Evolutionary conservation across 1,284 basidiomycete genomes (phyloP).

Genomic region (Tilletia caries): DNA sequence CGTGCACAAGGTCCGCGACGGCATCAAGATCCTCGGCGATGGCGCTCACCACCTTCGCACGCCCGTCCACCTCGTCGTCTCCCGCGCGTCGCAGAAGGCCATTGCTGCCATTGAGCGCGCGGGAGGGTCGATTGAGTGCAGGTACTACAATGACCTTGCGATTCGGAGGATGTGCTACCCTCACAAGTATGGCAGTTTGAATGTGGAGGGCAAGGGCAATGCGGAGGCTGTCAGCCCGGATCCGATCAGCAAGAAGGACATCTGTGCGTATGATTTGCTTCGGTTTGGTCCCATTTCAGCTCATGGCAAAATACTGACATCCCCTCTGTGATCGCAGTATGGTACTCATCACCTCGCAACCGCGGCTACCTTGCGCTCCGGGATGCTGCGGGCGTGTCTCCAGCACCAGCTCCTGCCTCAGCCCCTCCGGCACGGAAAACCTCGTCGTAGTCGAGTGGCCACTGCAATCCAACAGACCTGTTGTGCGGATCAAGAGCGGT

Average conservation of each 20-base stretch:
- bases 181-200: constrained; percentile 32
- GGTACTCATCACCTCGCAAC: constrained; percentile 36
- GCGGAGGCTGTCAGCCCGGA: constrained; percentile 37
- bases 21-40: constrained; percentile 86
- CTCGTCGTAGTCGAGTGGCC: too few species aligned
- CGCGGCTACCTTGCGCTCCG: constrained; percentile 35
- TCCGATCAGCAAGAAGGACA: constrained; percentile 43
- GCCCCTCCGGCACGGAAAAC: background rate
- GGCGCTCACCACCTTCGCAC: constrained; percentile 68
- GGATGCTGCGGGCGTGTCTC: background rate
- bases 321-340: constrained; percentile 33
- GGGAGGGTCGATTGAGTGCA: constrained; percentile 81
- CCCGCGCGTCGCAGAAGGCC: constrained; percentile 79
- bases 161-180: constrained; percentile 74
- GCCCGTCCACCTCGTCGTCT: constrained; percentile 76
- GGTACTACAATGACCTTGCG: constrained; percentile 84
- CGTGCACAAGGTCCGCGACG: constrained; percentile 80
- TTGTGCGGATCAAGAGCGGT: too few species aligned
- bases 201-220: constrained; percentile 28
- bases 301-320: too few species aligned
- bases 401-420: background rate
- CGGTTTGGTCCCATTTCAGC: background rate
- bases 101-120: constrained; percentile 76
- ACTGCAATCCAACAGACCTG: too few species aligned
- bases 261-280: constrained; percentile 26